A percentile compares a stretch with the other conserved stretches of the same genome.
Conservation (phyloP, 2,329 filamentous ascomycete genomes). For the Epichloe uncinata region DNA sequence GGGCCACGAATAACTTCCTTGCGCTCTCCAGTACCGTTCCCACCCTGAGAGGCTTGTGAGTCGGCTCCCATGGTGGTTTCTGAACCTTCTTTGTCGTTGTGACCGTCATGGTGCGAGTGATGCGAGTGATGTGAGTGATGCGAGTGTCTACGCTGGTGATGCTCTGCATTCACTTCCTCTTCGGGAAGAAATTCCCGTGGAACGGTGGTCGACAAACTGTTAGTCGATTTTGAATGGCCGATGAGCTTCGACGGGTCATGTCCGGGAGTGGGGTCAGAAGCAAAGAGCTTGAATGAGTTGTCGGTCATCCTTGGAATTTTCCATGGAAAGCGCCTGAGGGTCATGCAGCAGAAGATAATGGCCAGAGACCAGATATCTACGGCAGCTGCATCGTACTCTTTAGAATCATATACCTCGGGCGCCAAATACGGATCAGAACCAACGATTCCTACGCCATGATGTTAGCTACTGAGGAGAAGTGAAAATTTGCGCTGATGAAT, state of each 20-base stretch:
- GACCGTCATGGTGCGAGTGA: slow-evolving; percentile 2
- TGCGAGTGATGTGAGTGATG: slow-evolving; percentile 4
- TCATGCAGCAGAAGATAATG: slow-evolving; percentile 99
- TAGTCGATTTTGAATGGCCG: slow-evolving; percentile 30
- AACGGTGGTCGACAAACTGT: slow-evolving; percentile 26
- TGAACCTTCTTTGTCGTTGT: slow-evolving; percentile 1
- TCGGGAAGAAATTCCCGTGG: slow-evolving; percentile 27
- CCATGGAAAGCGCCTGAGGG: slow-evolving; percentile 87
- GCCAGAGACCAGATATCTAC: slow-evolving; percentile 97
- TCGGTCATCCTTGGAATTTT: slow-evolving; percentile 85
- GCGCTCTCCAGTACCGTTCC: slow-evolving; percentile 28
- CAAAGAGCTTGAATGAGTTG: slow-evolving; percentile 90
- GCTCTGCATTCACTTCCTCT: slow-evolving; percentile 17
- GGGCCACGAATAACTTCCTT: slow-evolving; percentile 82
- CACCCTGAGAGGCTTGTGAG: slow-evolving; percentile 5
- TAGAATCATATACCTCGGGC: slow-evolving; percentile 88
- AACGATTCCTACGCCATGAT: slow-evolving; percentile 40
- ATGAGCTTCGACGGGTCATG: slow-evolving; percentile 44
- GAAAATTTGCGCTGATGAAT: background rate
- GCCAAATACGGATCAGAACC: slow-evolving; percentile 90
- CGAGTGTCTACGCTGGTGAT: slow-evolving; percentile 7
- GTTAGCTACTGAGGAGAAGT: slow-evolving; percentile 7
- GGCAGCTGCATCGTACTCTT: slow-evolving; percentile 85
- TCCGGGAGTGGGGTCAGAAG: slow-evolving; percentile 68
- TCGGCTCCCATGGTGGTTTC: slow-evolving; percentile 5